Evolutionary conservation across 2,329 filamentous ascomycete species (phyloP).

Genomic region (Sphaerostilbella broomeana): DNA sequence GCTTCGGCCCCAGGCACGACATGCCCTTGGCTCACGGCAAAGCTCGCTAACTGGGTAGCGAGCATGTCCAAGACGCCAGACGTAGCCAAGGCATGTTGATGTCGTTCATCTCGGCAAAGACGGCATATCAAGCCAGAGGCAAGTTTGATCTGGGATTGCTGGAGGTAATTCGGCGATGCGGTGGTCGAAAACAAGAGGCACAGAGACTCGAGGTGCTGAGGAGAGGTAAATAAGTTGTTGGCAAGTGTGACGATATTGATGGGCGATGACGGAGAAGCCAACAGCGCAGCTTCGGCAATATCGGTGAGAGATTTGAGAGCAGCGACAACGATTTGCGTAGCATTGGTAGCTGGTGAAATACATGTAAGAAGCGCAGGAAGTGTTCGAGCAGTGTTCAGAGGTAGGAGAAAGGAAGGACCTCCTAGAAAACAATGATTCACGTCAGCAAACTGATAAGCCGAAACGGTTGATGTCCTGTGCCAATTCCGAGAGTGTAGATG

Average conservation of each 20-base stretch:
- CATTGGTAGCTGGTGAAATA: constrained; percentile 58
- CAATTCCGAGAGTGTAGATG: too few species aligned
- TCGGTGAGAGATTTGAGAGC: constrained; percentile 69
- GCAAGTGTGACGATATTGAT: constrained; percentile 48
- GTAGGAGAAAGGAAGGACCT: constrained; percentile 69
- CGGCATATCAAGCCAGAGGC: constrained; percentile 49
- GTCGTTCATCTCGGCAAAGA: constrained; percentile 61
- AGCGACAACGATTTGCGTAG: constrained; percentile 61
- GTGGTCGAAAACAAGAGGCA: constrained; percentile 58
- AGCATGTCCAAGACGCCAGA: constrained; percentile 72
- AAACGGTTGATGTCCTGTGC: too few species aligned
- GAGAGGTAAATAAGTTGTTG: constrained; percentile 56
- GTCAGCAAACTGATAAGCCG: background rate
- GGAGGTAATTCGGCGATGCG: constrained; percentile 41
- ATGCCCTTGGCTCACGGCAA: constrained; percentile 60
- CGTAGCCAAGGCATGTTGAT: constrained; percentile 66
- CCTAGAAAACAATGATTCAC: constrained; percentile 41
- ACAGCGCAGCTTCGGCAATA: constrained; percentile 57
- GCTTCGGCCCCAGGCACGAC: constrained; percentile 60
- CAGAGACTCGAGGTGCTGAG: constrained; percentile 55
- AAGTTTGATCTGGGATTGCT: constrained; percentile 57
- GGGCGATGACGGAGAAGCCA: constrained; percentile 45
- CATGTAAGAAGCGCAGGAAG: constrained; percentile 65
- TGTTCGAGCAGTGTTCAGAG: constrained; percentile 61
- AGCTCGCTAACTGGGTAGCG: constrained; percentile 64